Conservation (phyloP, 2,329 filamentous ascomycete species). For the Pyricularia pennisetigena region DNA sequence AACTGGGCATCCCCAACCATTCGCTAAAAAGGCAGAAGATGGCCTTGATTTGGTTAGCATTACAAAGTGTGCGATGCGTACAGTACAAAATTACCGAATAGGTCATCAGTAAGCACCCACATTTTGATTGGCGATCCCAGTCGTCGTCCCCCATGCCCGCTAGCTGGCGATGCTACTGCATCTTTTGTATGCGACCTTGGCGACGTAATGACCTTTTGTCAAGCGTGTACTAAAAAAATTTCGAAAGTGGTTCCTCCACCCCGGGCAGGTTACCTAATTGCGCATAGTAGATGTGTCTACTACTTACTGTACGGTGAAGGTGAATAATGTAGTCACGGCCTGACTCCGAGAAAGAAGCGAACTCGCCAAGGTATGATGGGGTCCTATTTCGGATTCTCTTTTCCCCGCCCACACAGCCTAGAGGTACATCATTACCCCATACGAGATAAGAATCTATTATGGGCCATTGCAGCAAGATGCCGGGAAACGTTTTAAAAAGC, state of each 20-base stretch:
- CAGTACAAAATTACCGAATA: neutral
- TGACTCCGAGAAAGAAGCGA: neutral
- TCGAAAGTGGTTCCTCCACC: too few species aligned
- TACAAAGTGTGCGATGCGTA: neutral
- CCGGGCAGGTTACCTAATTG: too few species aligned
- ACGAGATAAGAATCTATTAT: neutral
- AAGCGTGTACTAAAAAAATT: too few species aligned
- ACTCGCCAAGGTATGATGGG: neutral
- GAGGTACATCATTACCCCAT: neutral
- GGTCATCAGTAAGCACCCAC: neutral
- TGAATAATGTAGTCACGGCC: too few species aligned
- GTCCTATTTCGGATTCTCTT: neutral
- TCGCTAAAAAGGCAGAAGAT: neutral
- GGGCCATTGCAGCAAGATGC: neutral
- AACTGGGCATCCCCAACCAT: neutral
- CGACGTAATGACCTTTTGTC: too few species aligned
- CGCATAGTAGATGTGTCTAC: too few species aligned
- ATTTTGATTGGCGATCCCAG: neutral
- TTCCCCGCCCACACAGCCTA: too few species aligned
- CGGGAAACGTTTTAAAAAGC: neutral
- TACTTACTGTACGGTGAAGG: too few species aligned
- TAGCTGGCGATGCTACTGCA: too few species aligned
- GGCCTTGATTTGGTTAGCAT: neutral
- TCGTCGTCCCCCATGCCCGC: too few species aligned
- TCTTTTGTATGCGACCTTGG: too few species aligned